Base-by-base conservation (phyloP, 129 eudicot genomes). In the Deinandra increscens region DNA sequence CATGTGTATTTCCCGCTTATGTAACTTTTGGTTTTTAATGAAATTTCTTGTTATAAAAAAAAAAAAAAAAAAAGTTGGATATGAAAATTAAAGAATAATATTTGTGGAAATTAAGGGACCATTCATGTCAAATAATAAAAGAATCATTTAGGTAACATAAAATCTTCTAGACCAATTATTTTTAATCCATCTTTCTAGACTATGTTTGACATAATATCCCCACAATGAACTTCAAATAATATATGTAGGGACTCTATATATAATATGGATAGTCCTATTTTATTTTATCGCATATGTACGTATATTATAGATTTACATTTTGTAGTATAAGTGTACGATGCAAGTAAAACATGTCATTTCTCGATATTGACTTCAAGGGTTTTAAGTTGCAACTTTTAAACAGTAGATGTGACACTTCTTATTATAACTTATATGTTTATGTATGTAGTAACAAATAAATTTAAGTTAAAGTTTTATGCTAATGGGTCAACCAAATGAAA, bases 111-210 rank as follows among this genome's bases (percentile, higher is more conserved):
- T 26, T 26, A 26, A 26, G 36, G 36, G 29, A 41, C 39, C 29
- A 44, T 44, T 66, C 41, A 44, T 50, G 73, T 48, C 63, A 53
- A 60, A 44, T 36, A 36, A 33, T 61, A 18, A 45, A 34, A 44
- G 18, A 34, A 36, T 26, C 7, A 7, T 55, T 54, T 81, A 72
- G 73, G 85, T 77, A 42, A 56, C 80, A 77, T 36, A 77, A 81
- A 81, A 77, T 68, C 82, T 54, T 79, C 69, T 54, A 77, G 69
- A 63, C 62, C 69, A 46, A 41, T 53, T 64, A 50, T 67, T 58
- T 62, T 71, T 46, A 36, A 64, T 75, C 68, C n/a, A 64, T 59
- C 70, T 59, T 56, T 68, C 29, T 55, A 75, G 81, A 18, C 70
- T 56, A 77, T 41, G 70, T 63, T 68, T 55, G 85, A 75, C 86